Base-by-base conservation (phyloP, 176 grass and related monocot species). In the Cenchrus americanus region DNA sequence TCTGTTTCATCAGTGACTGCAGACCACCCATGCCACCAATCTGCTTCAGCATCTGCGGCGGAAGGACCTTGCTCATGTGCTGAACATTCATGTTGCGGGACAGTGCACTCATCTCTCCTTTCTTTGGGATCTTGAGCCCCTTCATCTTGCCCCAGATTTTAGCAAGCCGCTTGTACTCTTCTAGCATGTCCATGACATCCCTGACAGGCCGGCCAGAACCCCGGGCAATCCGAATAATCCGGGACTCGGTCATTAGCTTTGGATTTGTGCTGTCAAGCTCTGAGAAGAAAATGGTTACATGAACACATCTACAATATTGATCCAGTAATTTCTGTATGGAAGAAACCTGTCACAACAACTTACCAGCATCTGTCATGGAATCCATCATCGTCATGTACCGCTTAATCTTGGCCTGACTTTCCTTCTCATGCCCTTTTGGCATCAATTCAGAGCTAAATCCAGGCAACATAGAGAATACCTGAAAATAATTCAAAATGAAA, bases 321-420 rank as follows among this genome's bases (percentile, higher is more conserved):
- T 61, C 30, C 34, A 74, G 8, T 77, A 54, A 43, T 44, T 55
- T 46, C 71, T 66, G 57, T 3, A 7, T 0, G 49, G 27, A 69
- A 69, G 17, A 17, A 70, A 49, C 37, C 47, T 14, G 12, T 50
- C 37, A 72, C 43, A 14, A 40, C 9, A 27, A 30, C 63, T 89
- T 77, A 96, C 93, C 96, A 73, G 89, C 93, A 82, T 94, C 83
- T 71, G 93, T 96, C 96, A 99, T 94, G 52, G 91, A 99, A 93
- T 99, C 93, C 96, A 96, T 99, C 89, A 94, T 99, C 0, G 93
- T 99, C 96, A 99, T 96, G 84, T 94, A 99, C 12, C 89, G 87
- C 83, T 99, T 99, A 81, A 96, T 99, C 88, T 99, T 99, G 18
- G 96, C 93, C 78, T 94, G 91, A 21, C 93, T 92, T 86, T 96